These are phyloP conservation scores for Dendrocalamus latiflorus DNA, from an alignment of 202 grass and related monocot species.

Conservation along the genomic window DNA sequence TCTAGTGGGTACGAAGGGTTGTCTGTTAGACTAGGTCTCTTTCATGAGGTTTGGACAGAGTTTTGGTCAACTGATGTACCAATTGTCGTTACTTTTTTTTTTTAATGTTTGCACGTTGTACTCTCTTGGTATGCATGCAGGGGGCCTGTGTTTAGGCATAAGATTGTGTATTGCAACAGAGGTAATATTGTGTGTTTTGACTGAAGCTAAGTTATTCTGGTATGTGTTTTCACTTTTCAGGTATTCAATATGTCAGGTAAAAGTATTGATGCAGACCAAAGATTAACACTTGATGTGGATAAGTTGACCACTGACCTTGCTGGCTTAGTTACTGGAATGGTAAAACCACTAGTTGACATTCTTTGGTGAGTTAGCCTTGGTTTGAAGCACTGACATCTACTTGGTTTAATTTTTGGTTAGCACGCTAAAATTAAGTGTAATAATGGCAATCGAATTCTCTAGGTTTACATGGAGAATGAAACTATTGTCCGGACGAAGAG, in stretches of 20 bases:
- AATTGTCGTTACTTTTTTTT: not conserved
- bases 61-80: constrained; percentile 16
- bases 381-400: not conserved
- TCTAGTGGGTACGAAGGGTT: not conserved
- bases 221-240: constrained; percentile 55
- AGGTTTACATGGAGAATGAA: constrained; percentile 99
- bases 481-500: constrained; percentile 89
- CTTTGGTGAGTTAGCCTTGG: constrained; percentile 66
- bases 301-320: constrained; percentile 95
- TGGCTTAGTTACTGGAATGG: constrained; percentile 94
- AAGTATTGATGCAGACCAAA: constrained; percentile 94
- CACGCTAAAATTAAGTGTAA: not conserved
- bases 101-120: not conserved
- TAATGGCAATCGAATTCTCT: constrained; percentile 29
- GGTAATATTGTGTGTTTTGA: not conserved
- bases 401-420: constrained; percentile 17
- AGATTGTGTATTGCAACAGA: not conserved
- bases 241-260: constrained; percentile 87
- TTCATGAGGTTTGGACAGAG: constrained; percentile 9
- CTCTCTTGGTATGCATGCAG: not conserved
- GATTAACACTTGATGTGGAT: constrained; percentile 87
- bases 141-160: constrained; percentile 8
- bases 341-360: constrained; percentile 95
- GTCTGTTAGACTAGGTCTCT: not conserved
- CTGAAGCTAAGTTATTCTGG: constrained; percentile 11